Percentiles rank a stretch among this genome's conserved stretches.
These are phyloP conservation scores for Termitomyces sp. DNA, from an alignment of 1,284 basidiomycete species.

Conservation along the genomic window DNA sequence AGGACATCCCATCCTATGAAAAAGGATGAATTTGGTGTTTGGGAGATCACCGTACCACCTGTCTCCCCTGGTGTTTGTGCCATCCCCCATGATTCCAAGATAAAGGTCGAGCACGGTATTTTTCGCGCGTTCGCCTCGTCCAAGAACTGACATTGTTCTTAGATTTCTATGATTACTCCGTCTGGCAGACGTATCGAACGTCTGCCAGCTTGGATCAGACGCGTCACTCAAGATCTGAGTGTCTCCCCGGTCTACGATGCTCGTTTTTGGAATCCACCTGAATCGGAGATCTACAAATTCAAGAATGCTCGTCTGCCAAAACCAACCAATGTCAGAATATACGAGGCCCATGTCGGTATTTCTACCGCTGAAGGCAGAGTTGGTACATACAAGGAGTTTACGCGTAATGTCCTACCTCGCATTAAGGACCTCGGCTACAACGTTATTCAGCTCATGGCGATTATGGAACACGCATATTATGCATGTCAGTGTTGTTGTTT, in stretches of 20 bases:
- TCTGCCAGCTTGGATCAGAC: constrained; percentile 89
- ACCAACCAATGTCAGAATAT: constrained; percentile 78
- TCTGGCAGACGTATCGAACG: constrained; percentile 83
- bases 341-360: constrained; percentile 98
- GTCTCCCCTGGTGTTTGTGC: constrained; percentile 65
- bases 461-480: constrained; percentile 99
- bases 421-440: constrained; percentile 95
- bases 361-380: constrained; percentile 85
- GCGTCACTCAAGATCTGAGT: constrained; percentile 89
- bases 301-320: constrained; percentile 73
- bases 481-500: constrained; percentile 65
- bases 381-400: constrained; percentile 96
- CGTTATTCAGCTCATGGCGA: constrained; percentile 93
- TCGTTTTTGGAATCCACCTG: constrained; percentile 96
- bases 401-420: constrained; percentile 75
- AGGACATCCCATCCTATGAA: constrained; percentile 81
- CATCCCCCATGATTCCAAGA: constrained; percentile 91
- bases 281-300: constrained; percentile 70
- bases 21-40: constrained; percentile 88
- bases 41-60: constrained; percentile 82
- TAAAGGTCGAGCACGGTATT: constrained; percentile 59
- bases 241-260: constrained; percentile 94
- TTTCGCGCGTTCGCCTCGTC: neutral
- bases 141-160: constrained; percentile 6
- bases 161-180: constrained; percentile 84